Percentiles rank a stretch among this genome's conserved stretches.
Evolutionary conservation across 371 early-diverging fungal species (phyloP).

Genomic region (Mortierella sp.): DNA sequence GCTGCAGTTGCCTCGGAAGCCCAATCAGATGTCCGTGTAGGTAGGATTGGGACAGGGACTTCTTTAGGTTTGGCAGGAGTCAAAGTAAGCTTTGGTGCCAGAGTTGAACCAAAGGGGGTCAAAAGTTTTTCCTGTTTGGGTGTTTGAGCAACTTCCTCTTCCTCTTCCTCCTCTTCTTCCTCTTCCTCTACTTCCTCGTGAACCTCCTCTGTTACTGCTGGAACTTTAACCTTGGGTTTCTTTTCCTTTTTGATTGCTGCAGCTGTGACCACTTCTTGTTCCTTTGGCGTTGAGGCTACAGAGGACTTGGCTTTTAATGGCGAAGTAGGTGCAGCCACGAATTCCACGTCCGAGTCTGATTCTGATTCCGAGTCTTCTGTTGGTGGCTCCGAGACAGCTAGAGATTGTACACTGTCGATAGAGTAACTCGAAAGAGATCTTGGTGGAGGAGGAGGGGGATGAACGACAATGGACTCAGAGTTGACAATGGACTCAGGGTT

Average conservation of each 20-base stretch:
- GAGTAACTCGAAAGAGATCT: slow-evolving; percentile 16
- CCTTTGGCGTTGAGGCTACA: slow-evolving; percentile 17
- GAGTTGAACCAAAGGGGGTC: slow-evolving; percentile 38
- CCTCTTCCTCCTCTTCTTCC: slow-evolving; percentile 9
- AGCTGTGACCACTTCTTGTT: slow-evolving; percentile 5
- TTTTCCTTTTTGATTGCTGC: background rate
- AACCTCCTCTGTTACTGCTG: background rate
- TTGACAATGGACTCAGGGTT: slow-evolving; percentile 37
- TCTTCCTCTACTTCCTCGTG: background rate
- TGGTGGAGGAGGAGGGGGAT: slow-evolving; percentile 42
- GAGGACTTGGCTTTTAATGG: slow-evolving; percentile 51
- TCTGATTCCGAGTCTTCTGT: slow-evolving; percentile 27
- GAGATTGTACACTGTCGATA: slow-evolving; percentile 18
- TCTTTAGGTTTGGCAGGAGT: slow-evolving; percentile 31
- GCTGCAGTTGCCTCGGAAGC: slow-evolving; percentile 50
- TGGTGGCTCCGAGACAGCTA: slow-evolving; percentile 28
- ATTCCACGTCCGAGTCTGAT: slow-evolving; percentile 32
- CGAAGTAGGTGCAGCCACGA: slow-evolving; percentile 41
- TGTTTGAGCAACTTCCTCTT: slow-evolving; percentile 2
- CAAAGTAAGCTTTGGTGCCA: slow-evolving; percentile 50
- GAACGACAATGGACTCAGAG: slow-evolving; percentile 38
- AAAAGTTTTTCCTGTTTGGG: slow-evolving; percentile 14
- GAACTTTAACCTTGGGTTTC: background rate
- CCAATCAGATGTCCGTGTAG: slow-evolving; percentile 39
- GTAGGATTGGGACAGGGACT: slow-evolving; percentile 12